Evolutionary conservation across 1,139 yeast species (phyloP).

Genomic region (Pichia cactophila): DNA sequence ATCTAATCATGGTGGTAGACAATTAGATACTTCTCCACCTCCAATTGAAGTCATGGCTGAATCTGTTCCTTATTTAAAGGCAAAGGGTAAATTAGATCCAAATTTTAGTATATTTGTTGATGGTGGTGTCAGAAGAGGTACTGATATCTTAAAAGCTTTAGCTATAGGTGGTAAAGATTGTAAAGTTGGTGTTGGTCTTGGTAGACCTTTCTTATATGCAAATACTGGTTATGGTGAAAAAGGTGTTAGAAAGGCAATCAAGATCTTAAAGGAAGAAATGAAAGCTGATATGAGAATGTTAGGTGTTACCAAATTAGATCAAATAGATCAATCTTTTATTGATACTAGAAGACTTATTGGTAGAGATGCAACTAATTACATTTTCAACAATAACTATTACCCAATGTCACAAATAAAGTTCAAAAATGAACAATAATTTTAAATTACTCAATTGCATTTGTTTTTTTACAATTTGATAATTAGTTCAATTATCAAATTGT

Average conservation of each 20-base stretch:
- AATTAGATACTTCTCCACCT: constrained; percentile 53
- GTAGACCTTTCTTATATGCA: constrained; percentile 43
- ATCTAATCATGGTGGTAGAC: constrained; percentile 68
- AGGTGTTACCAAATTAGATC: constrained; percentile 36
- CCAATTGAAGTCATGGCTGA: constrained; percentile 61
- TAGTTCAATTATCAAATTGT: not conserved
- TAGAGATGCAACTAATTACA: constrained; percentile 31
- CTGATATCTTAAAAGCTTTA: constrained; percentile 54
- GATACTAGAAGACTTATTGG: constrained; percentile 30
- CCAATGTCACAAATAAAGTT: constrained; percentile 16
- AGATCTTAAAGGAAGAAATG: constrained; percentile 39
- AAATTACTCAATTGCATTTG: not conserved
- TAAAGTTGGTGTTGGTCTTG: constrained; percentile 42
- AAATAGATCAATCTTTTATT: constrained; percentile 29
- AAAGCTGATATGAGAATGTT: constrained; percentile 40
- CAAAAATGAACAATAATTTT: constrained; percentile 9
- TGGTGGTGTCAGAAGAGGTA: constrained; percentile 63
- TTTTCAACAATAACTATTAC: constrained; percentile 14
- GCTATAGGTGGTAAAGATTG: constrained; percentile 49
- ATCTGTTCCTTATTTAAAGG: constrained; percentile 27
- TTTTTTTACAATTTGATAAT: not conserved
- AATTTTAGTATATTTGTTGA: constrained; percentile 43
- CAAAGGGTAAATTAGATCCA: constrained; percentile 30
- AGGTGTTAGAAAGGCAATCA: constrained; percentile 39
- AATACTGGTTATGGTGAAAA: constrained; percentile 43